A percentile compares a stretch with the other conserved stretches of the same genome.
Evolutionary conservation across 768 basidiomycete genomes (phyloP).

Genomic region (Trametes cinnabarina): DNA sequence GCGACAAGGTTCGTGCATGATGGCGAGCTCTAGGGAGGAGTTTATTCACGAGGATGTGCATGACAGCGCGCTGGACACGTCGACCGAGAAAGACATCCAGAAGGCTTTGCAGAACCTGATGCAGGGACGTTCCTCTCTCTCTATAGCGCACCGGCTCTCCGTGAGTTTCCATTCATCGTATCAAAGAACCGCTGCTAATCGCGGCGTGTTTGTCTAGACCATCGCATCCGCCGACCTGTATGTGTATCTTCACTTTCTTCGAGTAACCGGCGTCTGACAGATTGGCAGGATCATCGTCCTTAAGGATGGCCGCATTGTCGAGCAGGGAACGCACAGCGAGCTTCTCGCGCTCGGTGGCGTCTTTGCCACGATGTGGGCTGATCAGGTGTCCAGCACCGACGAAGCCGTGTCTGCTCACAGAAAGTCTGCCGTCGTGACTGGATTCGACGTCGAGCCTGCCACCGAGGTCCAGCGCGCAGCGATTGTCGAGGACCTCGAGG

Average conservation of each 20-base stretch:
- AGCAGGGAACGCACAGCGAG: conserved; percentile 78
- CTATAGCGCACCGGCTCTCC: conserved; percentile 78
- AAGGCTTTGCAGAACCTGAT: conserved; percentile 81
- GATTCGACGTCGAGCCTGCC: conserved; percentile 40
- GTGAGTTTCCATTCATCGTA: conserved; percentile 41
- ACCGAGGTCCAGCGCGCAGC: conserved; percentile 8
- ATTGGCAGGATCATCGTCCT: conserved; percentile 78
- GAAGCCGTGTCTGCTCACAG: conserved; percentile 40
- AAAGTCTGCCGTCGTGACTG: conserved; percentile 40
- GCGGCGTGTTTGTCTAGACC: conserved; percentile 35
- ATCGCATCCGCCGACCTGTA: conserved; percentile 54
- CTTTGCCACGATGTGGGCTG: conserved; percentile 88
- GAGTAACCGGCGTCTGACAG: not conserved
- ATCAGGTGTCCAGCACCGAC: conserved; percentile 70
- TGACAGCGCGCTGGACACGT: conserved; percentile 78
- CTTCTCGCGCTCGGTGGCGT: conserved; percentile 67
- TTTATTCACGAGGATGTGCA: not conserved
- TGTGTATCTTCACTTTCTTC: conserved; percentile 21
- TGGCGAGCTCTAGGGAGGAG: not conserved
- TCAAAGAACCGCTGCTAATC: conserved; percentile 2
- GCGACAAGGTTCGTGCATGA: conserved; percentile 54
- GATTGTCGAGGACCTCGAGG: conserved; percentile 6
- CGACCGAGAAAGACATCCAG: conserved; percentile 88
- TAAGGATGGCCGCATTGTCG: conserved; percentile 84
- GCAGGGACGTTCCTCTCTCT: conserved; percentile 68